phyloP scores from a whole-genome alignment of 352 stramenopile genomes.

The Phytopythium mirpurense region DNA sequence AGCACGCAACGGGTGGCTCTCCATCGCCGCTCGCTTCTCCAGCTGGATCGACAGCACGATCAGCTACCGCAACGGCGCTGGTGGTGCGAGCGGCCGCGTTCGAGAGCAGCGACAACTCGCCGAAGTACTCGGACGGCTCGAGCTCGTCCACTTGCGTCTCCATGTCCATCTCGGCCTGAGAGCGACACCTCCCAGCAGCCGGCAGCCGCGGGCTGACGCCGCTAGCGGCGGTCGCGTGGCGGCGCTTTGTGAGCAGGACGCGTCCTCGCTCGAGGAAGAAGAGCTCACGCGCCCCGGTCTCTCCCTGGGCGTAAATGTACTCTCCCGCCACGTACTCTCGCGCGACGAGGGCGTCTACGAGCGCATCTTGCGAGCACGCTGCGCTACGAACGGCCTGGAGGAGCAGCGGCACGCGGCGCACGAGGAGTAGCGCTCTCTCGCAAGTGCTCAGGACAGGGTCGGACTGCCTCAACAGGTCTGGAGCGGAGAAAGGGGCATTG shows the following conservation, averaged over 20 bases:
- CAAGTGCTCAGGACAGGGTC: neutral
- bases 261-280: conserved; percentile 72
- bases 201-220: conserved; percentile 9
- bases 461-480: neutral
- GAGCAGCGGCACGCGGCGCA: conserved; percentile 49
- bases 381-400: conserved; percentile 36
- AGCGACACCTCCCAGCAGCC: neutral
- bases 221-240: conserved; percentile 10
- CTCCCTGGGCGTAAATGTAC: conserved; percentile 62
- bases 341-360: conserved; percentile 30
- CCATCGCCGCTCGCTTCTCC: neutral
- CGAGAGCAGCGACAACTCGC: conserved; percentile 47
- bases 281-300: conserved; percentile 38
- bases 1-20: conserved; percentile 37
- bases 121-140: conserved; percentile 63
- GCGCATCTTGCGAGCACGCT: conserved; percentile 33
- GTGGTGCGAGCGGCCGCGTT: conserved; percentile 17
- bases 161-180: conserved; percentile 43
- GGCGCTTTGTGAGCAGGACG: conserved; percentile 60
- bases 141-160: conserved; percentile 35
- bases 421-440: conserved; percentile 44
- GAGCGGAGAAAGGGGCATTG: neutral
- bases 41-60: too few relatives aligned
- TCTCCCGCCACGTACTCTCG: conserved; percentile 42
- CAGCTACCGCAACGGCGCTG: conserved; percentile 43